Base-by-base conservation (phyloP, 768 basidiomycete species). In the Russula compacta region DNA sequence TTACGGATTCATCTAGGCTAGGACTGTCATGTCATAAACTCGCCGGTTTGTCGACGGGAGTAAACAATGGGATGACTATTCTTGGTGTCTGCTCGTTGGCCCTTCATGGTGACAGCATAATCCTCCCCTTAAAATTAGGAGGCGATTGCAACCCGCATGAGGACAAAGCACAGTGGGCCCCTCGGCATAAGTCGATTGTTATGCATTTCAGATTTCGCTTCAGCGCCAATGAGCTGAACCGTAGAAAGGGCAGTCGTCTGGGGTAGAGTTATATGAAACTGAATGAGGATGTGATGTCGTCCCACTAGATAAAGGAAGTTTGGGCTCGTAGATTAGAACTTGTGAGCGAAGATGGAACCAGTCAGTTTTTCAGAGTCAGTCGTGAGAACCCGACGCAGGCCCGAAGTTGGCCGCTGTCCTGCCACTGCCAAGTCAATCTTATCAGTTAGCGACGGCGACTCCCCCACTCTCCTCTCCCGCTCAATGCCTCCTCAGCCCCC, bases 1-100 rank as follows among this genome's bases (percentile, higher is more conserved):
- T 19, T 21, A 32, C 5, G 4, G 24, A 8, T 32, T 15, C 15
- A 29, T 38, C 29, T 7, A 33, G 36, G 4, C 40, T 40, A 29
- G 24, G 29, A 32, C 43, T 19, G 7, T 33, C 10, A 6, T 92
- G 83, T 72, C 97, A 98, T 44, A 92, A 98, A 73, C 93, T 95
- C 15, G 9, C 17, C 9, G 17, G 47, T 47, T 35, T 44, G 32
- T 24, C 39, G 35, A 10, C 15, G 24, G 43, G 35, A 46, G 19
- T 36, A 36, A 46, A 44, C n/a, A 36, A 55, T 21, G 32, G 44
- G 21, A 36, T 52, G 19, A 8, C 7, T 54, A 19, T 42, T 43
- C 40, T 44, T 42, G 33, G 19, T 44, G n/a, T 51, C 33, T 51
- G 17, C 35, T 11, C 33, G 35, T 51, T 36, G 33, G 49, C 17